phyloP scores from a whole-genome alignment of 2,329 filamentous ascomycete species.

The Fusarium fujikuroi region DNA sequence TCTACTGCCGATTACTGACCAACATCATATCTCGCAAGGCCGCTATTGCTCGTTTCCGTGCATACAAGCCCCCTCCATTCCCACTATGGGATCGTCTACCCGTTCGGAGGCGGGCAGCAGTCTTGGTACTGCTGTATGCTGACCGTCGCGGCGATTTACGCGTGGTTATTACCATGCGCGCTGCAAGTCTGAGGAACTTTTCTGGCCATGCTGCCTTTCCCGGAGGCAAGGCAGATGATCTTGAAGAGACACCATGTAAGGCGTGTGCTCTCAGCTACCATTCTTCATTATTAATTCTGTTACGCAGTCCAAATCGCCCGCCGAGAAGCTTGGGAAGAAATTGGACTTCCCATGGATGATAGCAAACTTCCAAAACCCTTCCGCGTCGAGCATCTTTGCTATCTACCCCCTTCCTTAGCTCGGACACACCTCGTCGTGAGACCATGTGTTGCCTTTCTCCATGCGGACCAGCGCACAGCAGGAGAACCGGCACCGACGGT shows the following conservation, averaged over 20 bases:
- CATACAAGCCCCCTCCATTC: slow-evolving; percentile 70
- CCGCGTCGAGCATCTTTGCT: slow-evolving; percentile 86
- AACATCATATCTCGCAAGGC: slow-evolving; percentile 54
- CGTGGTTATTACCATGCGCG: slow-evolving; percentile 76
- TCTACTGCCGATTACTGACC: slow-evolving; percentile 21
- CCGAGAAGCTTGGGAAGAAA: slow-evolving; percentile 92
- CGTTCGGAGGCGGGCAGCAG: slow-evolving; percentile 79
- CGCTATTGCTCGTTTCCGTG: slow-evolving; percentile 68
- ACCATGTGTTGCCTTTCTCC: slow-evolving; percentile 82
- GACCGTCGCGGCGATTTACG: slow-evolving; percentile 82
- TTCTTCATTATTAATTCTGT: background rate
- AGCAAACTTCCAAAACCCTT: slow-evolving; percentile 78
- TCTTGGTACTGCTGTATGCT: slow-evolving; percentile 88
- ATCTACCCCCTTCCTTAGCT: slow-evolving; percentile 80
- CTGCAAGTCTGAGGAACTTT: slow-evolving; percentile 71
- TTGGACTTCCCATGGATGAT: slow-evolving; percentile 82
- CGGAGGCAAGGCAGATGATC: slow-evolving; percentile 75
- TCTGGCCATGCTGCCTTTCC: slow-evolving; percentile 91
- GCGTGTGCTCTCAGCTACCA: background rate
- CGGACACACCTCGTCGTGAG: slow-evolving; percentile 78
- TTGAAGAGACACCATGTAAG: slow-evolving; percentile 70
- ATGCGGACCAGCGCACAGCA: slow-evolving; percentile 63
- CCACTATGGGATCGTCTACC: slow-evolving; percentile 71
- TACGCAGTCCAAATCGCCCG: slow-evolving; percentile 79
- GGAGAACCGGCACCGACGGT: slow-evolving; percentile 56